Conservation (phyloP, 345 rosid species). For the sweet orange (Citrus sinensis) region DVS_A1.0 CM039165.1:21564001-21564500, state of each 20-base stretch:
- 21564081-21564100: conserved; percentile 80
- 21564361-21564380: not conserved
- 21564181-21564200: not conserved
- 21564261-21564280: conserved; percentile 74
- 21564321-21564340: conserved; percentile 5
- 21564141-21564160: conserved; percentile 14
- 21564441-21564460: not conserved
- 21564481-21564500: not conserved
- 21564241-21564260: conserved; percentile 61
- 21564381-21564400: not conserved
- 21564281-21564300: conserved; percentile 78
- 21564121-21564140: conserved; percentile 85
- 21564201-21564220: not conserved
- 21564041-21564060: conserved; percentile 85
- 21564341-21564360: conserved; percentile 1
- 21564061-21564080: conserved; percentile 78
- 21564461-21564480: not conserved
- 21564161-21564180: conserved; percentile 8
- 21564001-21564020: conserved; percentile 52
- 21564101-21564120: conserved; percentile 73
- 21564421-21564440: not conserved
- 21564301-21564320: conserved; percentile 58
- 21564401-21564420: not conserved
- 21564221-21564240: conserved; percentile 41
- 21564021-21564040: conserved; percentile 88